Percentiles rank a stretch among this genome's conserved stretches.
Conservation (phyloP, 768 basidiomycete species). For the Gyrodon lividus region DNA sequence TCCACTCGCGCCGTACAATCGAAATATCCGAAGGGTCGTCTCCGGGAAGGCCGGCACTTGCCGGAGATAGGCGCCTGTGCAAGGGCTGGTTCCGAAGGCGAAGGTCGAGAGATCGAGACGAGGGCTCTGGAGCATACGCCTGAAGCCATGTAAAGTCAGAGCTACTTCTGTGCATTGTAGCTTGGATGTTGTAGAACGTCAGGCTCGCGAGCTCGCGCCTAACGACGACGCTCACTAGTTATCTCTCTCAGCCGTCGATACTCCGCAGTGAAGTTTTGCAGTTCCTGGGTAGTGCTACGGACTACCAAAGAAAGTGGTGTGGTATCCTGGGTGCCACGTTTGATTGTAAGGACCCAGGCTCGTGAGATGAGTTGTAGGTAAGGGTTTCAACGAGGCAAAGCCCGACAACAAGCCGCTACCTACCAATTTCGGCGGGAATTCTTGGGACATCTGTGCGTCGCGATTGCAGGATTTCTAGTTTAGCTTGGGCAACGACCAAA, state of each 20-base stretch:
- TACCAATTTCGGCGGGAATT: slow-evolving; percentile 43
- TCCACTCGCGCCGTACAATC: slow-evolving; percentile 64
- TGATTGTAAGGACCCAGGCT: slow-evolving; percentile 59
- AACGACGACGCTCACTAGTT: slow-evolving; percentile 37
- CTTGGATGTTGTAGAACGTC: slow-evolving; percentile 9
- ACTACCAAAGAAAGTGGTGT: slow-evolving; percentile 46
- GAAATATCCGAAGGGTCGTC: slow-evolving; percentile 61
- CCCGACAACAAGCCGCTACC: slow-evolving; percentile 3
- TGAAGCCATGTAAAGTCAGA: slow-evolving; percentile 22
- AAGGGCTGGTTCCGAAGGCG: slow-evolving; percentile 48
- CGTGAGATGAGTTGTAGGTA: neutral
- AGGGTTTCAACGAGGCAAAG: neutral
- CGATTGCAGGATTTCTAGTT: slow-evolving; percentile 38
- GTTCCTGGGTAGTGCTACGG: slow-evolving; percentile 39
- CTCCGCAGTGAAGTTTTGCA: slow-evolving; percentile 50
- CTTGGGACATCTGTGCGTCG: slow-evolving; percentile 22
- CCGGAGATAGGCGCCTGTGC: slow-evolving; percentile 54
- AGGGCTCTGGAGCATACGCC: slow-evolving; percentile 7
- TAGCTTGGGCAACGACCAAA: slow-evolving; percentile 57
- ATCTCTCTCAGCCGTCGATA: slow-evolving; percentile 56
- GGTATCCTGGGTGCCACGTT: slow-evolving; percentile 38
- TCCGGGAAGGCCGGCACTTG: slow-evolving; percentile 59
- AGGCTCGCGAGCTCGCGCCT: neutral
- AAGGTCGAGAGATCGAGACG: slow-evolving; percentile 42
- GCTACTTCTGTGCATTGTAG: neutral